phyloP scores from a whole-genome alignment of 495 filamentous ascomycete genomes.

The Podospora conica region DNA sequence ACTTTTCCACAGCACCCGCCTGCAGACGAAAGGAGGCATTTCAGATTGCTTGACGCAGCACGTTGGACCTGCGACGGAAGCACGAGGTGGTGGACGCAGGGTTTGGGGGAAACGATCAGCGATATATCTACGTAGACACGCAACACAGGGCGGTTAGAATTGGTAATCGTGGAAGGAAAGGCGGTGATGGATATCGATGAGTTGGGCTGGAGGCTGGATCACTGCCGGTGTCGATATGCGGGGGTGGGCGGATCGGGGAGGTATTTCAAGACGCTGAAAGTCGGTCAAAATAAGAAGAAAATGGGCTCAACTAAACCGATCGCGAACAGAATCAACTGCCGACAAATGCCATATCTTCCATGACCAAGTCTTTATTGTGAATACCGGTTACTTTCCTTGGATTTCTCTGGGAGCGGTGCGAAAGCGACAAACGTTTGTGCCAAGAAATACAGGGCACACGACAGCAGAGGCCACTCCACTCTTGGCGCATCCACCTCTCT shows the following conservation, averaged over 20 bases:
- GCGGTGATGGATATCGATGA: background rate
- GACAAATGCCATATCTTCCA: no score
- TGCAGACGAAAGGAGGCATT: conserved; percentile 4
- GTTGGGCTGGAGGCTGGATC: no score
- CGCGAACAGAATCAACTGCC: no score
- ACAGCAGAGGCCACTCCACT: background rate
- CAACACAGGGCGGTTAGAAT: background rate
- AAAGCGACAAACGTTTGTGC: background rate
- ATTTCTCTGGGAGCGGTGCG: background rate
- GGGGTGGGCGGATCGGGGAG: background rate
- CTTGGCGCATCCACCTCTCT: background rate
- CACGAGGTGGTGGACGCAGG: background rate
- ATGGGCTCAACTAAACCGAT: background rate
- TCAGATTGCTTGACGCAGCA: conserved; percentile 5
- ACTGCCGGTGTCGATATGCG: background rate
- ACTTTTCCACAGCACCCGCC: no score
- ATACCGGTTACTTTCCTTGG: background rate
- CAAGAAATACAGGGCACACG: background rate
- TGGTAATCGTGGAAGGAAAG: background rate
- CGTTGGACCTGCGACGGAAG: background rate
- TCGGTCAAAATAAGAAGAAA: background rate
- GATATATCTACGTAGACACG: background rate
- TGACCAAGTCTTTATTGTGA: background rate
- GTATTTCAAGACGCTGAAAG: background rate
- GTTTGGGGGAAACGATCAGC: background rate